phyloP scores from a whole-genome alignment of 305 asterid species.

The Fraxinus albicans region DNA sequence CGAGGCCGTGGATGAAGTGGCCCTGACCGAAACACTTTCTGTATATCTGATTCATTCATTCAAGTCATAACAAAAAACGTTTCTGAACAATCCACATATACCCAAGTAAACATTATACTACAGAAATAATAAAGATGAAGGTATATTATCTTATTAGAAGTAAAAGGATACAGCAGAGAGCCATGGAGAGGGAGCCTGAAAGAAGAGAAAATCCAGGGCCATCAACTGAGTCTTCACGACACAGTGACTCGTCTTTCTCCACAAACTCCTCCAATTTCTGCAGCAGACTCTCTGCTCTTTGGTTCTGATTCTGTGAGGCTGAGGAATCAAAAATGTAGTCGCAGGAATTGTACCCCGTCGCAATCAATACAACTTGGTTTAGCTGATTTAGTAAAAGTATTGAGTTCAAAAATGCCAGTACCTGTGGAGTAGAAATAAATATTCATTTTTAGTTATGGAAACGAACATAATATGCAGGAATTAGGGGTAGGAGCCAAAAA shows the following conservation, averaged over 20 bases:
- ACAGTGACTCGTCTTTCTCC: conserved; percentile 59
- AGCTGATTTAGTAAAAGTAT: conserved; percentile 69
- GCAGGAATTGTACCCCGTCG: conserved; percentile 74
- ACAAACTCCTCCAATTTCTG: conserved; percentile 72
- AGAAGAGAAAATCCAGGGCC: conserved; percentile 76
- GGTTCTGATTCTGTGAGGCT: conserved; percentile 43
- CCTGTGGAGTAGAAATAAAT: conserved; percentile 39
- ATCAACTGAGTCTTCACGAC: conserved; percentile 54
- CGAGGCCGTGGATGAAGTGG: conserved; percentile 91
- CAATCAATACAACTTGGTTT: conserved; percentile 85
- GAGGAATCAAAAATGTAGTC: conserved; percentile 65
- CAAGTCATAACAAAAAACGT: conserved; percentile 39
- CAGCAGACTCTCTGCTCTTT: conserved; percentile 67
- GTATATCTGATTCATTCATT: conserved; percentile 59
- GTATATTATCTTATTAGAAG: not conserved
- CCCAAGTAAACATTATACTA: not conserved
- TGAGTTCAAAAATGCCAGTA: conserved; percentile 73
- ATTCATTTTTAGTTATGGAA: conserved; percentile 1
- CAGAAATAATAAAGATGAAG: conserved; percentile 1
- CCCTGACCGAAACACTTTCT: conserved; percentile 76
- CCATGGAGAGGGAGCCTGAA: conserved; percentile 93
- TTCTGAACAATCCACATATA: conserved; percentile 21
- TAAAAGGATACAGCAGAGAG: conserved; percentile 81
- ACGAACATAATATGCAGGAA: not conserved
- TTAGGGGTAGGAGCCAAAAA: not conserved